phyloP scores from a whole-genome alignment of 192 early-diverging fungal species.

The Entrophospora sp. region DNA sequence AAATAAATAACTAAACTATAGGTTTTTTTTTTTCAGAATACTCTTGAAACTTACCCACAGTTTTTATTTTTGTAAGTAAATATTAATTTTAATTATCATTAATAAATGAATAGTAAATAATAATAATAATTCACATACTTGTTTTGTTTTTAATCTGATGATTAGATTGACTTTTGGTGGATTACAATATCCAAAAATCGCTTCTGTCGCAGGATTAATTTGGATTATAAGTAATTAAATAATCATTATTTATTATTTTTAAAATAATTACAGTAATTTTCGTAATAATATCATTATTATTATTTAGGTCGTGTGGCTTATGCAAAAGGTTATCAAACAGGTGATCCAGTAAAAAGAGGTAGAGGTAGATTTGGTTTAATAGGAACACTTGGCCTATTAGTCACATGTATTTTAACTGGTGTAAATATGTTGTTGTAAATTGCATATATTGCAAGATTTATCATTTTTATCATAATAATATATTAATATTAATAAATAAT shows the following conservation, averaged over 20 bases:
- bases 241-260: background rate
- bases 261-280: background rate
- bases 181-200: slow-evolving; percentile 42
- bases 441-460: no score
- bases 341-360: slow-evolving; percentile 50
- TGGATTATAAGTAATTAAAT: slow-evolving; percentile 29
- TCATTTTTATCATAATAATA: no score
- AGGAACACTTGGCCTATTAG: no score
- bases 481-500: no score
- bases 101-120: background rate
- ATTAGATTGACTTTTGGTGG: no score
- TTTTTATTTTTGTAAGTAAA: slow-evolving; percentile 34
- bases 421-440: no score
- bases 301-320: slow-evolving; percentile 40
- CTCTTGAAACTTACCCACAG: slow-evolving; percentile 49
- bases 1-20: background rate
- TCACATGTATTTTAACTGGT: no score
- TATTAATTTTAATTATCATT: no score
- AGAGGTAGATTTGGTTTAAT: slow-evolving; percentile 38
- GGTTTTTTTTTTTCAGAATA: slow-evolving; percentile 51
- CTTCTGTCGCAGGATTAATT: slow-evolving; percentile 43
- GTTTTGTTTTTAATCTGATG: background rate
- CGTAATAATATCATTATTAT: no score
- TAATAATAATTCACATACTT: background rate
- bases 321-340: slow-evolving; percentile 45